Base-by-base conservation (phyloP, 352 stramenopile species). In the Halophytophthora polymorphica region DNA sequence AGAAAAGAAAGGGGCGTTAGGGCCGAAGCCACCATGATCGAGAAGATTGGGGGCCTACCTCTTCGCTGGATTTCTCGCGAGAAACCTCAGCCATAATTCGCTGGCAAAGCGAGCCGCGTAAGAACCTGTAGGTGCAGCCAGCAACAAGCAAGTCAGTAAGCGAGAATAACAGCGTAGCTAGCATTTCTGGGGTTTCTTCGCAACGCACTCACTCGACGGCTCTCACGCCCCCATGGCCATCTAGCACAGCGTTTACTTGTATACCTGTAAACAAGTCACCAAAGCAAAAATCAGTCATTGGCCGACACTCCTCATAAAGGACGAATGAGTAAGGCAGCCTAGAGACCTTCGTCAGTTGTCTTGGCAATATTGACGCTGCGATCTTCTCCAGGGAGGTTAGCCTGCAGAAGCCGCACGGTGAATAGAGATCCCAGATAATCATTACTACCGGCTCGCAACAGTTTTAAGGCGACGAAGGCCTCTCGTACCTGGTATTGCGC, bases 371-470 rank as follows among this genome's bases (percentile, higher is more conserved):
- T 86, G 17, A 85, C 42, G 45, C 78, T 86, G 25, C 78, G 66
- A 45, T 89, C 78, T 67, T 89, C 78, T 4, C 75, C 74, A n/a
- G 77, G 77, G 13, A 64, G 58, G 40, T 89, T 89, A 0, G 73
- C 77, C 69, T 83, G 17, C 8, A n/a, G 2, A 41, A 56, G 1
- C 29, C 43, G 38, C 50, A 33, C 8, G 18, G 25, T 40, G 12
- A 35, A 23, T 45, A 53, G 10, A 39, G 31, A 25, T 41, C 33
- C 22, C 22, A 33, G 41, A 21, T 35, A 2, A 34, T 5, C 15
- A 34, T 3, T 28, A 25, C 11, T 17, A 29, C 23, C 41, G 1
- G 1, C 25, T 42, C 15, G 18, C 17, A 31, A 14, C 1, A 28
- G 25, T 8, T 31, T 31, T n/a, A 2, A 7, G 6, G 11, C 48